Evolutionary conservation across 2,329 filamentous ascomycete species (phyloP), one percentile per base, ranked within the genome.

Genomic region (Aspergillus spinulosporus): DNA sequence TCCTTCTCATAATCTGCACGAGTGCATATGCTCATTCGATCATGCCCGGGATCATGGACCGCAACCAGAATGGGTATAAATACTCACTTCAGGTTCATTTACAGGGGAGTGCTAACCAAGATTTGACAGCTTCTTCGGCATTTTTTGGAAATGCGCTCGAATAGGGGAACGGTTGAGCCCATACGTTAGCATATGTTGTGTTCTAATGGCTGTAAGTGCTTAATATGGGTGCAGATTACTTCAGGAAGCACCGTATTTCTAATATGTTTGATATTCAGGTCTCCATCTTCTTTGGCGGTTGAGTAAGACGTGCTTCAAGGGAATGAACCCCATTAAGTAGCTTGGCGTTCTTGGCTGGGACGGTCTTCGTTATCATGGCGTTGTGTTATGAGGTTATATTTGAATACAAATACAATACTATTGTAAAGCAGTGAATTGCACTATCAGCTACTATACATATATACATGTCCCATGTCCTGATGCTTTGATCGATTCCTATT

Each of bases 121-220:
- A 34, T 1, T 31, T 8, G 26, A 8, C 43, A 92, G 88, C 11
- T 78, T 92, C 49, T 84, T 91, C 66, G 90, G 91, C 51, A 88
- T 96, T 60, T 95, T 97, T 72, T 99, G 94, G 94, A 97, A 97
- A 77, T 92, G 86, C 62, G 94, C 94, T 28, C 83, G 94, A 62
- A 86, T 99, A 71, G 94, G 94, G 36, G 94, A 99, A 79, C 80
- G 94, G 62, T 74, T 99, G 64, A 97, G 92, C 72, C 94, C 94
- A 42, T 97, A 97, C 74, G 90, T 99, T 67, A 95, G 91, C 78
- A 80, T 97, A 72, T 95, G 91, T 73, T 97, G 93, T 73, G 81
- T 97, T 34, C 76, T 91, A 66, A 97, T 99, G 92, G 94, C 94
- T 63, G 94, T 97, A 73, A 76, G 84, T 78, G 52, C 29, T 21